A percentile compares a stretch with the other conserved stretches of the same genome.
Conservation (phyloP, 2,329 filamentous ascomycete species). For the Sporothrix schenckii region DNA sequence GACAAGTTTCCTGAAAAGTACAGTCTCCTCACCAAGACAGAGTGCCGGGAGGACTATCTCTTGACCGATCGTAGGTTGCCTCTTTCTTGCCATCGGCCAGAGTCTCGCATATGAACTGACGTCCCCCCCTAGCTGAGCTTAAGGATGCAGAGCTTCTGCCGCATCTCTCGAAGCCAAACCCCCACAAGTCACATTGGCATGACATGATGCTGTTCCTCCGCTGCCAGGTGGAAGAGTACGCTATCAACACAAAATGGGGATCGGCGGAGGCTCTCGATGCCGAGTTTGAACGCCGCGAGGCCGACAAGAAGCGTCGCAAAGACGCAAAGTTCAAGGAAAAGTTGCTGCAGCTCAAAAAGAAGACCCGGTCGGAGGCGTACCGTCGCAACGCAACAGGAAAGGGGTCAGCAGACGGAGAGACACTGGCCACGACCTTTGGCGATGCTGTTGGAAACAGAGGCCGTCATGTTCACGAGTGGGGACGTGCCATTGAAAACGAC, state of each 20-base stretch:
- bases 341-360: slow-evolving; percentile 86
- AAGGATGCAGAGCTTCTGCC: slow-evolving; percentile 84
- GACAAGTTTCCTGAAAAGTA: slow-evolving; percentile 91
- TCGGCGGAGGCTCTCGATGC: slow-evolving; percentile 80
- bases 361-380: slow-evolving; percentile 89
- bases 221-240: slow-evolving; percentile 92
- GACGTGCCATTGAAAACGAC: slow-evolving; percentile 67
- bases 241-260: slow-evolving; percentile 88
- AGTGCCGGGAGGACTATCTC: slow-evolving; percentile 92
- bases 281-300: slow-evolving; percentile 79
- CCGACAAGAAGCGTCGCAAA: slow-evolving; percentile 80
- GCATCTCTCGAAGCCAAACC: slow-evolving; percentile 86
- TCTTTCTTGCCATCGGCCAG: not conserved
- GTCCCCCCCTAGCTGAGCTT: slow-evolving; percentile 71
- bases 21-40: slow-evolving; percentile 92
- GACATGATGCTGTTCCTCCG: slow-evolving; percentile 98
- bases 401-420: slow-evolving; percentile 45
- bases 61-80: slow-evolving; percentile 76
- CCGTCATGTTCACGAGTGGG: slow-evolving; percentile 90
- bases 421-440: slow-evolving; percentile 66
- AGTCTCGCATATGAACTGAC: not conserved
- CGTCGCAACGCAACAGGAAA: slow-evolving; percentile 64
- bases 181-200: slow-evolving; percentile 94
- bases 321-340: slow-evolving; percentile 91
- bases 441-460: slow-evolving; percentile 69